These are phyloP conservation scores for Microbotryomycetes sp. DNA, from an alignment of 1,284 basidiomycete genomes.

Conservation along the genomic window DNA sequence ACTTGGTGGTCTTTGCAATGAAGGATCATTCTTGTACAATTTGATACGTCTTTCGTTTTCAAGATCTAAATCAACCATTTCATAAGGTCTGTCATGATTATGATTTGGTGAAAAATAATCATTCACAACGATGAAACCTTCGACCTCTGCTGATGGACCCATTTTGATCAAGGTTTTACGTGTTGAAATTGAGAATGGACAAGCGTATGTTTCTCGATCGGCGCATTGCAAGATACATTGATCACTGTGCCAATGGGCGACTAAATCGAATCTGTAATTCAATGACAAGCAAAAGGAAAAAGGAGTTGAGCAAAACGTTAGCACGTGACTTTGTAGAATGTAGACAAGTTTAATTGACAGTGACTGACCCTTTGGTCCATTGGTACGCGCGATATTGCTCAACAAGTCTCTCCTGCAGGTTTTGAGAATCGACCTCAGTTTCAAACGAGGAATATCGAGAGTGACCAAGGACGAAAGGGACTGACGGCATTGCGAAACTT, in stretches of 20 bases:
- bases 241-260: too few relatives aligned
- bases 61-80: slow-evolving; percentile 2
- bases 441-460: not conserved
- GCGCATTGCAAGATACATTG: too few relatives aligned
- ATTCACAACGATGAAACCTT: not conserved
- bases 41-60: slow-evolving; percentile 5
- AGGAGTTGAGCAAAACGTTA: not conserved
- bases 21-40: not conserved
- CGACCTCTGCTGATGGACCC: not conserved
- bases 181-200: slow-evolving; percentile 3
- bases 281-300: not conserved
- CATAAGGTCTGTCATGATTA: slow-evolving; percentile 12
- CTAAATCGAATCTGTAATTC: too few relatives aligned
- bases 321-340: not conserved
- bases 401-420: not conserved
- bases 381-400: slow-evolving; percentile 7
- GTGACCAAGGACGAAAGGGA: too few relatives aligned
- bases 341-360: not conserved
- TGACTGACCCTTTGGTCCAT: slow-evolving; percentile 11
- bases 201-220: too few relatives aligned
- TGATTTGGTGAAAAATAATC: not conserved
- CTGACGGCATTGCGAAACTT: slow-evolving; percentile 5
- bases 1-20: not conserved
- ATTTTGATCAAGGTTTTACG: not conserved
- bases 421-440: not conserved